Evolutionary conservation across 768 basidiomycete species (phyloP).

Genomic region (Hydnum rufescens): DNA sequence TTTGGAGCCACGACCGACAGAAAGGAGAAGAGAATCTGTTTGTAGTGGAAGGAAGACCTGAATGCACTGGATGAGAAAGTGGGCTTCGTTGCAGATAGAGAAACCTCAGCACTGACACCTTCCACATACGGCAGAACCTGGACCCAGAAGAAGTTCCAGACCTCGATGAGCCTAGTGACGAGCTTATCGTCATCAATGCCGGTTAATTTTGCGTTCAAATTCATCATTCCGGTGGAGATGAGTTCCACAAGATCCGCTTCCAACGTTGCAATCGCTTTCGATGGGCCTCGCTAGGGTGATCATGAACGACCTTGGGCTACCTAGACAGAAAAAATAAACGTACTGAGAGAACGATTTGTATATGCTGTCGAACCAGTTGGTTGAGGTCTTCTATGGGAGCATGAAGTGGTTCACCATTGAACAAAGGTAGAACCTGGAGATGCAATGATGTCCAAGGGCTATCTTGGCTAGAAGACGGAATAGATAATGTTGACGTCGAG

Average conservation of each 20-base stretch:
- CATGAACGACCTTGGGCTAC: neutral
- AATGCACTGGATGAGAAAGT: constrained; percentile 11
- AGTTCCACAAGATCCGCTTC: constrained; percentile 67
- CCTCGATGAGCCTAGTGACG: constrained; percentile 56
- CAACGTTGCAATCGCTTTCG: constrained; percentile 51
- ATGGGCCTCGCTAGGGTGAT: constrained; percentile 31
- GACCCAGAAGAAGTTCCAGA: constrained; percentile 91
- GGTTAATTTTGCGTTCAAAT: constrained; percentile 65
- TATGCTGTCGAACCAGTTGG: constrained; percentile 55
- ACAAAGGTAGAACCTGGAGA: constrained; percentile 73
- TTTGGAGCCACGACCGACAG: constrained; percentile 43
- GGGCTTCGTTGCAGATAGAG: neutral
- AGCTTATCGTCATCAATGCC: constrained; percentile 64
- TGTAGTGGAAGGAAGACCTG: constrained; percentile 43
- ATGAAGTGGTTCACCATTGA: constrained; percentile 75
- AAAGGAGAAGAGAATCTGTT: constrained; percentile 42
- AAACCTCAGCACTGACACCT: constrained; percentile 35
- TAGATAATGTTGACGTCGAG: neutral
- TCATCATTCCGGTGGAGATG: constrained; percentile 77
- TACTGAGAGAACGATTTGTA: constrained; percentile 43
- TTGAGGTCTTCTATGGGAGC: constrained; percentile 87
- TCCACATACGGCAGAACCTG: constrained; percentile 73
- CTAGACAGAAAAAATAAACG: neutral
- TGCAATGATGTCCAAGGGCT: constrained; percentile 68
- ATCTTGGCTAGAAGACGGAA: constrained; percentile 19